Evolutionary conservation across 306 rosid species (phyloP), one percentile per base, ranked within the genome.

Genomic region (Cyamopsis tetragonoloba): DNA sequence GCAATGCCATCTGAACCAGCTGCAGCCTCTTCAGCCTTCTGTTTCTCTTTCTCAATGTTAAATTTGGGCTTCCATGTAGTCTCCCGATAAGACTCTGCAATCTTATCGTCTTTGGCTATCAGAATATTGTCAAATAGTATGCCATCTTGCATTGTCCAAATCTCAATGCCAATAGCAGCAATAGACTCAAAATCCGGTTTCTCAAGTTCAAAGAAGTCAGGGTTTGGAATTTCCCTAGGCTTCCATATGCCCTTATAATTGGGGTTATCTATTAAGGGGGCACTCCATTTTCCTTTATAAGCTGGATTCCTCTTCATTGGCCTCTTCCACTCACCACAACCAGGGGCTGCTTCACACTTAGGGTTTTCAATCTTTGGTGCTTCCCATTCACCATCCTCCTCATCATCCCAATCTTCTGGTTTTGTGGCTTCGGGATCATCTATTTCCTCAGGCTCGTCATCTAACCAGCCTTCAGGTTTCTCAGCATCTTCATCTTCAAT

Each of bases 131-230:
- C 99, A 57, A 93, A 93, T 79, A 93, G 68, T 27, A 93, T 83
- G 42, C 99, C 99, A 56, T 90, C 95, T 59, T 93, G 97, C 99
- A 93, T 93, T 34, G 99, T 93, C 99, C 99, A 93, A 28, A 93
- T 93, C 79, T 93, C 99, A 83, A 93, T 90, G 46, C 99, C 99
- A 42, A 93, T 68, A 9, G 97, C 96, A 44, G 95, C 90, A 20
- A 93, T 77, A 26, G 97, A 85, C 67, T 93, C 97, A 61, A 90
- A 88, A 59, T 88, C 70, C 10, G 99, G 99, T 30, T 75, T 85
- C 50, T 77, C 87, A 1, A 91, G 83, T 38, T 89, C 99, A 66
- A 93, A 93, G 83, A 78, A 85, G 50, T 85, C 86, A 5, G 99
- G 97, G 75, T 93, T 93, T 34, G 96, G 91, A 77, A 93, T 90